phyloP scores from a whole-genome alignment of 2,329 filamentous ascomycete genomes.

The Clarireedia homoeocarpa region DNA sequence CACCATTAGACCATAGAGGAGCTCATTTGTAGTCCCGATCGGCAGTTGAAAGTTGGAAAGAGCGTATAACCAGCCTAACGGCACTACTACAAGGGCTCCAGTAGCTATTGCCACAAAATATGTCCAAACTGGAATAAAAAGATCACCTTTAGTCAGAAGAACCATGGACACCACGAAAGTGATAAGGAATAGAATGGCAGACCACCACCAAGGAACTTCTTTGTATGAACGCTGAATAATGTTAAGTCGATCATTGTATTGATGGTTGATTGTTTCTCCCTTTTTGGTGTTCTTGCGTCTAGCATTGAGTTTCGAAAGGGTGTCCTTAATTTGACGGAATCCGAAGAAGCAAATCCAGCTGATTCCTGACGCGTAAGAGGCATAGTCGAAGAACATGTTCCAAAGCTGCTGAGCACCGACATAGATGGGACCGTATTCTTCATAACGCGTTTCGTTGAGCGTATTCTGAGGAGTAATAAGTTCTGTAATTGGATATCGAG shows the following conservation, averaged over 20 bases:
- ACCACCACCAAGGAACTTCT: slow-evolving; percentile 55
- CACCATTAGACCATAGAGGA: slow-evolving; percentile 53
- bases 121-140: slow-evolving; percentile 54
- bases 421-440: slow-evolving; percentile 45
- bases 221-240: slow-evolving; percentile 48
- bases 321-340: slow-evolving; percentile 39
- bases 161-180: slow-evolving; percentile 44
- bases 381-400: slow-evolving; percentile 53
- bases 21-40: slow-evolving; percentile 52
- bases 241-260: slow-evolving; percentile 52
- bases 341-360: slow-evolving; percentile 53
- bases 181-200: slow-evolving; percentile 39
- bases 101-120: slow-evolving; percentile 49
- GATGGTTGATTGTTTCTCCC: slow-evolving; percentile 38
- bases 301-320: slow-evolving; percentile 36
- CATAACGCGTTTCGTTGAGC: slow-evolving; percentile 35
- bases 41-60: slow-evolving; percentile 46
- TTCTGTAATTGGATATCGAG: slow-evolving; percentile 29
- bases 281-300: slow-evolving; percentile 30
- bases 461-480: slow-evolving; percentile 30
- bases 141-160: slow-evolving; percentile 41
- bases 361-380: slow-evolving; percentile 48
- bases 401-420: slow-evolving; percentile 50
- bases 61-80: slow-evolving; percentile 51
- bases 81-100: slow-evolving; percentile 47